Evolutionary conservation across 257 asterid genomes (phyloP).

Genomic region (Haberlea rhodopensis): DNA sequence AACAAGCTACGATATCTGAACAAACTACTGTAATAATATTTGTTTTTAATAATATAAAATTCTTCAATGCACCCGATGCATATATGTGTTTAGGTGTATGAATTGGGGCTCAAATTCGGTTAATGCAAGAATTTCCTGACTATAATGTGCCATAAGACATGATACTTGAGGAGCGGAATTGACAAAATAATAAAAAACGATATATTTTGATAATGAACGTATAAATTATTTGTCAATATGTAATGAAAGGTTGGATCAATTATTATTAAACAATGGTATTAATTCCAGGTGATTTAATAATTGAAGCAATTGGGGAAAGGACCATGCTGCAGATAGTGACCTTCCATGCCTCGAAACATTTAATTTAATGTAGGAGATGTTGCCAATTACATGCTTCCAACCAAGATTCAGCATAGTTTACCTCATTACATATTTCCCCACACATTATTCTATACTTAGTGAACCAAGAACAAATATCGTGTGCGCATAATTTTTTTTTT

Average conservation of each 20-base stretch:
- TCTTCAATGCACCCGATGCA: no score
- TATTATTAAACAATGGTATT: background rate
- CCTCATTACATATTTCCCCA: background rate
- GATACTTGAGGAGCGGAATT: no score
- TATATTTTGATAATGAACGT: background rate
- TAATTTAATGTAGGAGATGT: conserved; percentile 27
- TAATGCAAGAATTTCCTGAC: no score
- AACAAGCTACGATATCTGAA: no score
- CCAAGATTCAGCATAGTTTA: conserved; percentile 8
- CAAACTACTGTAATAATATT: no score
- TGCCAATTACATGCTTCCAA: conserved; percentile 28
- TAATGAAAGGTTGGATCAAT: conserved; percentile 18
- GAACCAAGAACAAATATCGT: no score
- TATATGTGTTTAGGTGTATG: no score
- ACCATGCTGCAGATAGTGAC: conserved; percentile 36
- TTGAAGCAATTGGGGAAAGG: conserved; percentile 30
- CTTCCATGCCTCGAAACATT: conserved; percentile 20
- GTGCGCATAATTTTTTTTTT: background rate
- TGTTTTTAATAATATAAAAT: no score
- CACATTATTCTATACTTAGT: background rate
- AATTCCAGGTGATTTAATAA: conserved; percentile 27
- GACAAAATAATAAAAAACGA: no score
- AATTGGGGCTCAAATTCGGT: no score
- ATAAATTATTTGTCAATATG: conserved; percentile 13
- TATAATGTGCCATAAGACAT: no score